Evolutionary conservation across 805 yeast genomes (phyloP).

Genomic region (Saturnispora serradocipensis): DNA sequence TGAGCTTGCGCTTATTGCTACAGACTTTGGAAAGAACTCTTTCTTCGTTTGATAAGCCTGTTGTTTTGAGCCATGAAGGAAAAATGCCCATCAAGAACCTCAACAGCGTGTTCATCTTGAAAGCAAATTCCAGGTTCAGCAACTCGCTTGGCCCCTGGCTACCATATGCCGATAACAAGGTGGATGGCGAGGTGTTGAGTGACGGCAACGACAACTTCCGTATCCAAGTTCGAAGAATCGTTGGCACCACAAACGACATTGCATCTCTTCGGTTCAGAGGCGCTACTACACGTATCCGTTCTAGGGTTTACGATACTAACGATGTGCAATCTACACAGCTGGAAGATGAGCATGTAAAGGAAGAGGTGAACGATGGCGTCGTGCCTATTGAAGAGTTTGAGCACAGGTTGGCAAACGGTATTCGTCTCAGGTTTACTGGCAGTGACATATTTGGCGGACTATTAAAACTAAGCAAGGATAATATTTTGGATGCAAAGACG

Average conservation of each 20-base stretch:
- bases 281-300: slow-evolving; percentile 31
- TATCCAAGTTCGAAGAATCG: slow-evolving; percentile 22
- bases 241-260: slow-evolving; percentile 19
- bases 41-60: slow-evolving; percentile 24
- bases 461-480: slow-evolving; percentile 51
- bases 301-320: slow-evolving; percentile 10
- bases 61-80: slow-evolving; percentile 29
- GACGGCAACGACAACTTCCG: slow-evolving; percentile 34
- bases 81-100: slow-evolving; percentile 37
- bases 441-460: slow-evolving; percentile 71
- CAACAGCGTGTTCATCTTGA: slow-evolving; percentile 46
- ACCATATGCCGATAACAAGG: slow-evolving; percentile 57
- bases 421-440: slow-evolving; percentile 42
- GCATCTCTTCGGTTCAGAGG: slow-evolving; percentile 62
- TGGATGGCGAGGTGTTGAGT: slow-evolving; percentile 58
- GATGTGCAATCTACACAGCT: slow-evolving; percentile 1
- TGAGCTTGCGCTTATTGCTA: slow-evolving; percentile 43
- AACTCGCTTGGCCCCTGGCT: slow-evolving; percentile 64
- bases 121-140: slow-evolving; percentile 55
- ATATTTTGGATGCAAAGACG: slow-evolving; percentile 39
- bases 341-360: slow-evolving; percentile 9
- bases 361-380: slow-evolving; percentile 28
- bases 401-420: slow-evolving; percentile 27
- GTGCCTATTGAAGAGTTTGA: slow-evolving; percentile 51
- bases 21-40: slow-evolving; percentile 45